Evolutionary conservation across 768 basidiomycete genomes (phyloP), one percentile per base, ranked within the genome.

Genomic region (Tylopilus vinaceipallidus): DNA sequence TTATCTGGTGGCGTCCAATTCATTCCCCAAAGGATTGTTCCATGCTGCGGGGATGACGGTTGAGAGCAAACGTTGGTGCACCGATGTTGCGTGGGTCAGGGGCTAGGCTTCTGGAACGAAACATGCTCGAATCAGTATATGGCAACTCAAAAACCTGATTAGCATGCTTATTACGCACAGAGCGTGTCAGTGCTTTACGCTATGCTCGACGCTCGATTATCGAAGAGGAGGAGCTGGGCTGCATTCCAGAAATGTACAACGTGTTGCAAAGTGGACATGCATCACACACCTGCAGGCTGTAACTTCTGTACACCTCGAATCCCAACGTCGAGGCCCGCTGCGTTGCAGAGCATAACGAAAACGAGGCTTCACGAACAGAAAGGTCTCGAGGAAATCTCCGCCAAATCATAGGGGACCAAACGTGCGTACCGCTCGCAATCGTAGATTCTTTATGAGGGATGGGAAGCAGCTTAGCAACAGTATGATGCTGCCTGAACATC

Each of bases 1-100:
- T 49, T 66, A 66, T 63, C 63, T 52, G 6, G 55, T 64, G 61
- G 64, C 56, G 64, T 59, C 26, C 38, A 56, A 53, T 57, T 60
- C 59, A 50, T 52, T 44, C 52, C 39, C 38, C 54, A 41, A 58
- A 29, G 23, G 49, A 55, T 37, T 26, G 37, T 60, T 63, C 60
- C 35, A 57, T 52, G 46, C 64, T 63, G 60, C 59, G 46, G 24
- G 33, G 48, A 37, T 40, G 20, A 50, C 30, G 46, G 23, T 22
- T 44, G 29, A 50, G 24, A 33, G 40, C 41, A 32, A 47, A 34
- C 36, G 42, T 26, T 54, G 45, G 23, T 34, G 55, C 52, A 47
- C 44, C 49, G 23, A 50, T 45, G 39, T 45, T 55, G 38, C 50
- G 52, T 58, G 62, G 63, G 64, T 61, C 59, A 58, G 63, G 63